Evolutionary conservation across 2,329 filamentous ascomycete species (phyloP).

Genomic region (Cladosporium austrohemisphaericum): DNA sequence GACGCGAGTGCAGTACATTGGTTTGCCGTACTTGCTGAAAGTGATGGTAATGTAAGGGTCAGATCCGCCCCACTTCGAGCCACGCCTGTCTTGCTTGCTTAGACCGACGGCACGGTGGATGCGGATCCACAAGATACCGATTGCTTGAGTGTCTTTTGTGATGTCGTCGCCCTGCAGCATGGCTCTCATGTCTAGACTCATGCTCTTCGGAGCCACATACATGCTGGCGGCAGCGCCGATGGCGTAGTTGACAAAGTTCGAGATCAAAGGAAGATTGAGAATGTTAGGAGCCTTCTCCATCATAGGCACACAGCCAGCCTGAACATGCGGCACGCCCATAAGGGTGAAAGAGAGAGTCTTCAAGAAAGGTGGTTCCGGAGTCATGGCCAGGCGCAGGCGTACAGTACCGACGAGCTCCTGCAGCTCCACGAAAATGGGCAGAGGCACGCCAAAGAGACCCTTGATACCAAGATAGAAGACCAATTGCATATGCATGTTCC

Average conservation of each 20-base stretch:
- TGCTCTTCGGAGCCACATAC: conserved; percentile 83
- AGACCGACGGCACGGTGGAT: conserved; percentile 84
- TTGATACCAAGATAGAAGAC: conserved; percentile 91
- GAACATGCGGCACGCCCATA: conserved; percentile 87
- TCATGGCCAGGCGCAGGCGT: conserved; percentile 75
- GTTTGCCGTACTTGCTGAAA: conserved; percentile 95
- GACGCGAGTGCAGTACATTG: conserved; percentile 94
- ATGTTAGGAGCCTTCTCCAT: conserved; percentile 87
- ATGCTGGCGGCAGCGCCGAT: conserved; percentile 82
- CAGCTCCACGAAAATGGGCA: conserved; percentile 88
- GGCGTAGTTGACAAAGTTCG: conserved; percentile 94
- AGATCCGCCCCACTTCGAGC: conserved; percentile 79
- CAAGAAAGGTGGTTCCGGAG: conserved; percentile 85
- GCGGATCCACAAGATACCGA: conserved; percentile 87
- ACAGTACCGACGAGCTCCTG: conserved; percentile 85
- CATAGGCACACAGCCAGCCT: conserved; percentile 88
- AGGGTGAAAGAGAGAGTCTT: conserved; percentile 90
- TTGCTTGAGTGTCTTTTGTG: conserved; percentile 78
- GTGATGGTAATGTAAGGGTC: conserved; percentile 94
- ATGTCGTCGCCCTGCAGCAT: conserved; percentile 89
- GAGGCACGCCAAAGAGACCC: conserved; percentile 81
- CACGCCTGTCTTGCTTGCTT: conserved; percentile 84
- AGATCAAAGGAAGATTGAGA: conserved; percentile 85
- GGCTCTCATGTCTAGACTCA: conserved; percentile 86
- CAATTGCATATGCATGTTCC: conserved; percentile 96